Base-by-base conservation (phyloP, 2,329 filamentous ascomycete species). In the Phoma sp. region DNA sequence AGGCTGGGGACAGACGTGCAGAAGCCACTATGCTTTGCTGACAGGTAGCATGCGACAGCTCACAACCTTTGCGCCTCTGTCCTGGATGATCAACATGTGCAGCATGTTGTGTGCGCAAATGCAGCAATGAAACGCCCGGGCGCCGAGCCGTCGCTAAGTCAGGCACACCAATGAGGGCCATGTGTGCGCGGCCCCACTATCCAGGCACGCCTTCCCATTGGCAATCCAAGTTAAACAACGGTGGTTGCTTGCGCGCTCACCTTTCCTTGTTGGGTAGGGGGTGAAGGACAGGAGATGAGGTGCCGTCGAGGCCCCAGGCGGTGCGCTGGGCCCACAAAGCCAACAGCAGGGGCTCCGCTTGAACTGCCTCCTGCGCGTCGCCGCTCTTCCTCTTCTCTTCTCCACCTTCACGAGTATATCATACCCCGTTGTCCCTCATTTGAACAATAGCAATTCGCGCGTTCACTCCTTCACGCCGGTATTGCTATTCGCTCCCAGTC, bases 391-490 rank as follows among this genome's bases (percentile, higher is more conserved):
- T 61, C 56, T 64, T 58, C 58, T 54, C 55, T 52, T 56, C 54
- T 57, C 51, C 57, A 57, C 64, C 57, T 69, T 68, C 70, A 69
- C 65, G 49, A 55, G 52, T 68, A 66, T 68, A 61, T 67, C 51
- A 55, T 50, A 63, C 60, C 51, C 50, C 50, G 60, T 51, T 62
- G 65, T 63, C 64, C 59, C 64, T 66, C 65, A 53, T 59, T 59
- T 61, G 39, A 44, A 64, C 58, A 52, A 57, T 61, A 65, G 63
- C 62, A 68, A 52, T 58, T 70, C 68, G 62, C 70, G 71, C 72
- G 72, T 74, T 73, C 72, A 74, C 70, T 74, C 72, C 53, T 74
- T 74, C 62, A 74, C 71, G 72, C 70, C 61, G 56, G 64, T 62
- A 60, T 67, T 65, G 55, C 59, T 65, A 55, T 55, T 61, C 53